Percentiles rank a stretch among this genome's conserved stretches.
phyloP scores from a whole-genome alignment of 768 basidiomycete genomes.

The Leucocoprinus birnbaumii region DNA sequence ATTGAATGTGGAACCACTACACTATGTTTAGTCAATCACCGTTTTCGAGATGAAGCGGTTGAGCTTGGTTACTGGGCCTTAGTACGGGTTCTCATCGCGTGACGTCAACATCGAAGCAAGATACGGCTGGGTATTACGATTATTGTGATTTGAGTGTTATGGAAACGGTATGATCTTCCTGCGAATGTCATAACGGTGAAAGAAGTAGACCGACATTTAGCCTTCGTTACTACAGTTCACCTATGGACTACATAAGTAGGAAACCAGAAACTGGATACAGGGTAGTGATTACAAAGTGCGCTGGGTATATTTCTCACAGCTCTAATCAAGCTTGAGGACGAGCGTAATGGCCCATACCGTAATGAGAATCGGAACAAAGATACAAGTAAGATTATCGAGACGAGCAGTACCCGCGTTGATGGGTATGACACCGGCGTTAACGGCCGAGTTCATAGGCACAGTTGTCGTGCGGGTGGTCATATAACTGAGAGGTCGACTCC shows the following conservation, averaged over 20 bases:
- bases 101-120: background rate
- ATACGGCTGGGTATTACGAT: background rate
- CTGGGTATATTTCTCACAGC: too few relatives aligned
- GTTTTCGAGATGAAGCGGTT: background rate
- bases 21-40: background rate
- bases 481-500: background rate
- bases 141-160: background rate
- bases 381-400: slow-evolving; percentile 1
- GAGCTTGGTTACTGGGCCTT: background rate
- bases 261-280: too few relatives aligned
- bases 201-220: background rate
- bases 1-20: too few relatives aligned
- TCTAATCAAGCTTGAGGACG: slow-evolving; percentile 1
- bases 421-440: slow-evolving; percentile 6
- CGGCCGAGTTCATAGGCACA: background rate
- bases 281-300: too few relatives aligned
- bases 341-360: background rate
- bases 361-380: background rate
- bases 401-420: slow-evolving; percentile 3
- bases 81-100: background rate
- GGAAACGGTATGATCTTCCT: slow-evolving; percentile 2
- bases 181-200: background rate
- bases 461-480: slow-evolving; percentile 6
- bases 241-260: background rate
- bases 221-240: background rate